Percentiles rank a stretch among this genome's conserved stretches.
phyloP scores from a whole-genome alignment of 306 rosid genomes.

The Cucumis melo region DNA sequence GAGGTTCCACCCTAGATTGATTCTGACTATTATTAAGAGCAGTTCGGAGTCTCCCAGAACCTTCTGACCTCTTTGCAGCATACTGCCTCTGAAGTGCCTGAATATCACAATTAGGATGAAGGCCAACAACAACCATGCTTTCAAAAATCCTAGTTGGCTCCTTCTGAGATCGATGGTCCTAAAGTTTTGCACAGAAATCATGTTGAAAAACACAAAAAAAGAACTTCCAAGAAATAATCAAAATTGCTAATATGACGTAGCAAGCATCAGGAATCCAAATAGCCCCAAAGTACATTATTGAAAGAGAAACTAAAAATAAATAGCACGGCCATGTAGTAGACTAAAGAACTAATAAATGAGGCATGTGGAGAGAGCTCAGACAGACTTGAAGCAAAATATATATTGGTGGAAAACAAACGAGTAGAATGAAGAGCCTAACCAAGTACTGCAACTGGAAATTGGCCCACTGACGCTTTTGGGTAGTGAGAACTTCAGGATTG shows the following conservation, averaged over 20 bases:
- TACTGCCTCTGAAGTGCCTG: conserved; percentile 65
- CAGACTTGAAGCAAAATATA: background rate
- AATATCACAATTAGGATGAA: conserved; percentile 82
- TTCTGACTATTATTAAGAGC: conserved; percentile 46
- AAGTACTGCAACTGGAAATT: conserved; percentile 63
- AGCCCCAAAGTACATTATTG: background rate
- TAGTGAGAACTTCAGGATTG: conserved; percentile 83
- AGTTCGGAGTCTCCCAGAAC: conserved; percentile 51
- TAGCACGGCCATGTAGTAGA: background rate
- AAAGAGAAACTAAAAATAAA: background rate
- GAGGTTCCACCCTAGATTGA: conserved; percentile 70
- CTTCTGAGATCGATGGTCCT: conserved; percentile 86
- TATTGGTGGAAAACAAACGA: background rate
- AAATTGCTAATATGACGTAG: background rate
- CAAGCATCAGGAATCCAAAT: background rate
- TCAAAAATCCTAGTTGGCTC: conserved; percentile 79
- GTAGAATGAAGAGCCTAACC: conserved; percentile 22
- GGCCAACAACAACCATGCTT: conserved; percentile 91
- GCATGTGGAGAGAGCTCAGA: background rate
- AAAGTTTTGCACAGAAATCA: conserved; percentile 24
- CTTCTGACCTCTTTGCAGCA: conserved; percentile 49
- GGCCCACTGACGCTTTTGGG: conserved; percentile 92
- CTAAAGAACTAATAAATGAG: background rate
- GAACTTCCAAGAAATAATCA: background rate
- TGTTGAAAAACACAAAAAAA: conserved; percentile 10